phyloP scores from a whole-genome alignment of 2,329 filamentous ascomycete genomes.

The Capronia americana region DNA sequence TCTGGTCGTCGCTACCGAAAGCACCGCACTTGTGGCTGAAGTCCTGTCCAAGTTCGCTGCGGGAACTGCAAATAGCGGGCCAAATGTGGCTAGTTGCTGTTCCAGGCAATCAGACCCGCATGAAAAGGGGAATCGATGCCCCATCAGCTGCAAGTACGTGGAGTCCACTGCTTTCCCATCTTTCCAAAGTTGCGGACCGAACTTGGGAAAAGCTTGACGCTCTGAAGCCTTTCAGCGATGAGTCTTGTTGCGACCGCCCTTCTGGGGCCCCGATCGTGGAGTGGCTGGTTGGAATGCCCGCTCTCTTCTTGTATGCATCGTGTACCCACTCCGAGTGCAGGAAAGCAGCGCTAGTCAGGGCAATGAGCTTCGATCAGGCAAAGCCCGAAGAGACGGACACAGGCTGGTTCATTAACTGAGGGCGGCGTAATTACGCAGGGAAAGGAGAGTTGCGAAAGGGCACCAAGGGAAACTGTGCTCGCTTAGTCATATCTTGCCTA shows the following conservation, averaged over 20 bases:
- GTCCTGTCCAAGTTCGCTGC: not conserved
- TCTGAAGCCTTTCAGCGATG: not conserved
- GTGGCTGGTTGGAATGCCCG: too few species aligned
- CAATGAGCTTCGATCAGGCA: not conserved
- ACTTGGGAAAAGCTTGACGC: not conserved
- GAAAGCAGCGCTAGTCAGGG: not conserved
- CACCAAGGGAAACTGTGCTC: not conserved
- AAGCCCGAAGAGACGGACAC: not conserved
- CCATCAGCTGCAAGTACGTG: not conserved
- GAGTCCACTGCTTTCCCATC: not conserved
- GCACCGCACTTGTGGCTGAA: not conserved
- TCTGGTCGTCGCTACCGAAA: not conserved
- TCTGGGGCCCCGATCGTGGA: not conserved
- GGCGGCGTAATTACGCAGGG: not conserved
- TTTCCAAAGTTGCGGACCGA: not conserved
- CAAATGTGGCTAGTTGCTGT: not conserved
- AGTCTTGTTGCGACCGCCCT: not conserved
- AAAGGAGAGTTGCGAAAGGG: not conserved
- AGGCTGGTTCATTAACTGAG: not conserved
- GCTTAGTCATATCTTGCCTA: not conserved
- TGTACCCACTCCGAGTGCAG: not conserved
- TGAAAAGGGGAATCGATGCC: not conserved
- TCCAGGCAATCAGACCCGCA: not conserved
- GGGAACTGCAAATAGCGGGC: not conserved
- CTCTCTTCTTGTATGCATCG: not conserved